Evolutionary conservation across 2,329 filamentous ascomycete species (phyloP).

Genomic region (Pseudogymnoascus sp.): DNA sequence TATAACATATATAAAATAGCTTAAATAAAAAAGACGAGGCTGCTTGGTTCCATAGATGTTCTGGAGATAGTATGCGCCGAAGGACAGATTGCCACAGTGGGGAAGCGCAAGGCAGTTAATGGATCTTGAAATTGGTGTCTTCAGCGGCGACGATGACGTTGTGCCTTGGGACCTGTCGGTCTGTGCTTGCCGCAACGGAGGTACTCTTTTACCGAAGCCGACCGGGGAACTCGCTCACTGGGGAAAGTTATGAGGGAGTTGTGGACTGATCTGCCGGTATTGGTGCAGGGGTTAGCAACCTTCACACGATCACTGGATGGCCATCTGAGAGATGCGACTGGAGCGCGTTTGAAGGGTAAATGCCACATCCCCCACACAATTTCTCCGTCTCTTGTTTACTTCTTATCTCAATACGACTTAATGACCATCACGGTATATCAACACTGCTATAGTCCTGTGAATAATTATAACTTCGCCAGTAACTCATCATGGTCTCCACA

Average conservation of each 20-base stretch:
- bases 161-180: constrained; percentile 6
- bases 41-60: constrained; percentile 11
- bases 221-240: background rate
- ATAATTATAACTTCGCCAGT: background rate
- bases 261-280: background rate
- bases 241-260: background rate
- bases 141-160: constrained; percentile 17
- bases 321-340: constrained; percentile 5
- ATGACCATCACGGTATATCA: background rate
- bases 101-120: background rate
- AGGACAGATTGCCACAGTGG: constrained; percentile 15
- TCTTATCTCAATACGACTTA: background rate
- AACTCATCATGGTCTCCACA: constrained; percentile 44
- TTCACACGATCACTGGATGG: background rate
- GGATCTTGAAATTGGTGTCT: constrained; percentile 2
- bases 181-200: background rate
- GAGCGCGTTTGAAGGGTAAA: constrained; percentile 5
- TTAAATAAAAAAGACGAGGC: background rate
- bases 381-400: background rate
- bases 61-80: constrained; percentile 13
- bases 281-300: background rate
- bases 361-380: background rate
- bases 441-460: background rate
- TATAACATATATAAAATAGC: constrained; percentile 19
- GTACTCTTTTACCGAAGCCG: background rate